Evolutionary conservation across 805 yeast genomes (phyloP), one percentile per base, ranked within the genome.

Genomic region (Starmera quercuum): DNA sequence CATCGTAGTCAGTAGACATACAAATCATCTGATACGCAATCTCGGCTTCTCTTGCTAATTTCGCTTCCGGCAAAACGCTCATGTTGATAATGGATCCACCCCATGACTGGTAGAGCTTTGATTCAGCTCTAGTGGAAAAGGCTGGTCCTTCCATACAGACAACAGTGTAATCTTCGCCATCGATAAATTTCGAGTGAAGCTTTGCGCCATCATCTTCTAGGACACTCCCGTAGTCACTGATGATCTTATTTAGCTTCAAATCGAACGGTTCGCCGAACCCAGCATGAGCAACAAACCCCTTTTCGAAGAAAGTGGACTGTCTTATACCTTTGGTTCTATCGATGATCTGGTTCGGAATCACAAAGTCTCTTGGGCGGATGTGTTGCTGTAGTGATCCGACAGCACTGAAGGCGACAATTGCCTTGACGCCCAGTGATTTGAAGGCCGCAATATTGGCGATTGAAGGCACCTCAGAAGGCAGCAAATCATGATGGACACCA

Each of bases 111-210:
- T 92, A 92, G 62, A 92, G 61, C 54, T 73, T 73, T 11, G 97
- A 87, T 63, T 92, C 99, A 8, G 98, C 97, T 45, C 99, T 73
- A 11, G 98, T 92, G 25, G 94, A 80, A 60, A 92, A 92, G 32
- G 92, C 95, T 4, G 99, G 99, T 28, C 99, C 99, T 62, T 90
- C 99, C 99, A 92, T 92, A 59, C 98, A 92, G 42, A 92, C 72
- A 26, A 92, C 75, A 6, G 94, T 83, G 38, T 83, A 63, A 51
- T 90, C 97, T 37, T 74, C 78, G 36, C 73, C 74, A 45, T 76
- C 79, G 32, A 85, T 64, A 35, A 56, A 62, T 57, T 75, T 79
- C 34, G 85, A 66, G 61, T 83, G 95, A 59, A 88, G 61, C 30
- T 58, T 59, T 12, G 54, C 33, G 33, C 57, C 52, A 20, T 49